Percentiles rank a stretch among this genome's conserved stretches.
Conservation (phyloP, 2,329 filamentous ascomycete genomes). For the Graphium sp. region DNA sequence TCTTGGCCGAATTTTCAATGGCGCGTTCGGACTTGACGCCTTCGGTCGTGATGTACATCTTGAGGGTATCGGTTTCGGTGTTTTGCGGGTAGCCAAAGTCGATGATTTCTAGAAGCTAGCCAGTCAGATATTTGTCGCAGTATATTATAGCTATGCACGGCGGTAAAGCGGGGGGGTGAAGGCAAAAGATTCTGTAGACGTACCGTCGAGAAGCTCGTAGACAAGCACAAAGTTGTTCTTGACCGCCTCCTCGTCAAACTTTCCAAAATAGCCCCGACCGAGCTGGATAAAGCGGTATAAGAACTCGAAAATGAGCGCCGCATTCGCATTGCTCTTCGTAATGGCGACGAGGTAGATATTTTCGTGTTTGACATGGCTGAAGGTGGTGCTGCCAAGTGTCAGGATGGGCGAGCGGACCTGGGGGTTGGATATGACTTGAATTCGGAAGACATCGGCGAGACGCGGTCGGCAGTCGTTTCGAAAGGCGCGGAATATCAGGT, state of each 20-base stretch:
- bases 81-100: constrained; percentile 99
- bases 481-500: constrained; percentile 98
- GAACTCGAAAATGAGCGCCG: constrained; percentile 94
- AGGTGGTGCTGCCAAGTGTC: constrained; percentile 92
- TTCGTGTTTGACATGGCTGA: constrained; percentile 98
- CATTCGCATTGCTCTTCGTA: constrained; percentile 98
- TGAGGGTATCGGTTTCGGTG: constrained; percentile 94
- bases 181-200: constrained; percentile 9
- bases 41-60: constrained; percentile 99
- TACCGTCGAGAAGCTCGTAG: constrained; percentile 90
- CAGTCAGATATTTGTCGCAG: no score
- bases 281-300: constrained; percentile 81
- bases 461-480: constrained; percentile 96
- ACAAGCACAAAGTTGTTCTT: constrained; percentile 99
- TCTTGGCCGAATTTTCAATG: constrained; percentile 87
- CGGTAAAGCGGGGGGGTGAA: no score
- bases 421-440: constrained; percentile 96
- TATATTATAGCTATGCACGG: no score
- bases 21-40: constrained; percentile 83
- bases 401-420: constrained; percentile 95
- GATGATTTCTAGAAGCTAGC: constrained; percentile 71
- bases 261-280: constrained; percentile 92
- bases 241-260: constrained; percentile 97
- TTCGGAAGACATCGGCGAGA: constrained; percentile 96
- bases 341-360: constrained; percentile 97